A percentile compares a stretch with the other conserved stretches of the same genome.
Conservation (phyloP, 2,329 filamentous ascomycete species). For the Chalara sp. region DNA sequence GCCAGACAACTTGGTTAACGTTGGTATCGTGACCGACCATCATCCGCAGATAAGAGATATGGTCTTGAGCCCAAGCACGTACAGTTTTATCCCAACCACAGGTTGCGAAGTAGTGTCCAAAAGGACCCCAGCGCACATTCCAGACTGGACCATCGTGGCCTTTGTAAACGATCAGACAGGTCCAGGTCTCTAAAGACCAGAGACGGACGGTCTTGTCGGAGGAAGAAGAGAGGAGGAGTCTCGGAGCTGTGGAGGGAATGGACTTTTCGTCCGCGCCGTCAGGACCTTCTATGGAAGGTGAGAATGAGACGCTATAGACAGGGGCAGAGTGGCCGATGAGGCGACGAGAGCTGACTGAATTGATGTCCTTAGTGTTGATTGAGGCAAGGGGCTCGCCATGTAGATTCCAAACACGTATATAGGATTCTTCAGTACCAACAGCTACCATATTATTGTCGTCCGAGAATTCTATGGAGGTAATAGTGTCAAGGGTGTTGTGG, state of each 20-base stretch:
- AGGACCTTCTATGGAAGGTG: conserved; percentile 32
- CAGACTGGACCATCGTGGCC: conserved; percentile 87
- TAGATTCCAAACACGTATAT: conserved; percentile 89
- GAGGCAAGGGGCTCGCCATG: conserved; percentile 77
- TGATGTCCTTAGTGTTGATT: conserved; percentile 50
- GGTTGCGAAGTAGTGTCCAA: conserved; percentile 90
- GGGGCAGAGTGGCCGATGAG: conserved; percentile 84
- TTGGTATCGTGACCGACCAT: conserved; percentile 90
- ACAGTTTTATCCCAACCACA: conserved; percentile 85
- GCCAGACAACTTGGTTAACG: conserved; percentile 88
- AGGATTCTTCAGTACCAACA: conserved; percentile 85
- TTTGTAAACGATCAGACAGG: conserved; percentile 90
- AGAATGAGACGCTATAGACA: conserved; percentile 86
- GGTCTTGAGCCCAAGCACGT: conserved; percentile 86
- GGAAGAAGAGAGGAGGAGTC: conserved; percentile 79
- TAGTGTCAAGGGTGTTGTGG: conserved; percentile 86
- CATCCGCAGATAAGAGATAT: conserved; percentile 80
- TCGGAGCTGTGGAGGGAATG: conserved; percentile 47
- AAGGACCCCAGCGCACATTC: conserved; percentile 83
- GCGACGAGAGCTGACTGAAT: conserved; percentile 64
- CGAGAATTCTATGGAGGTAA: conserved; percentile 94
- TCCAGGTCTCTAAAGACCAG: conserved; percentile 89
- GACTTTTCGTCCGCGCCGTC: conserved; percentile 14
- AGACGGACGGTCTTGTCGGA: conserved; percentile 83
- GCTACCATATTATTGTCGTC: conserved; percentile 84